Evolutionary conservation across 2,329 filamentous ascomycete genomes (phyloP), one percentile per base, ranked within the genome.

Genomic region (Curvularia sp.): DNA sequence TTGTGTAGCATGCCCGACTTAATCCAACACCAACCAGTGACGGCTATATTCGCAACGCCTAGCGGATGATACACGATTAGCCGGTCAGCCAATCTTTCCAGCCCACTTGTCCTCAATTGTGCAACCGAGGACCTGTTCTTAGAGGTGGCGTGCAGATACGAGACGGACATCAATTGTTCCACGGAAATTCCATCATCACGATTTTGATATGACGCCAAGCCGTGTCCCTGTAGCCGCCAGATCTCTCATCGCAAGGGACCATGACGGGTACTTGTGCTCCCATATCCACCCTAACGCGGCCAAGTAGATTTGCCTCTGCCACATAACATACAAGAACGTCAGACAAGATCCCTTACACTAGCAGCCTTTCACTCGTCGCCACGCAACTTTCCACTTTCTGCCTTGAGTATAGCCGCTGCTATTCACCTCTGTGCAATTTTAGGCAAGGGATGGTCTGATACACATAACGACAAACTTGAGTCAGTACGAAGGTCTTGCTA

Each of bases 31-130:
- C 25, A n/a, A 55, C 23, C 10, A 19, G 21, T 45, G 49, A 32
- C n/a, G 12, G 10, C 21, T 25, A 46, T 49, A 45, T 18, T 50
- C 36, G 43, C 49, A 49, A 23, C 43, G 13, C 34, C 42, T 28
- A 36, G 36, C 27, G 8, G 36, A 42, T 46, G 39, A 58, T 43
- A 51, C 51, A 60, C 51, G 32, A 61, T 63, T 65, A 65, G 41
- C 63, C 63, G 56, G 63, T 55, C 55, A 55, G 51, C 57, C 47
- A 55, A 51, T 54, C 48, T 52, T 18, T 46, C n/a, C n/a, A 41
- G 21, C 38, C 21, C 23, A 28, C 30, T 28, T 47, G 8, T 38
- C n/a, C n/a, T 43, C 38, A 18, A 47, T 21, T 10, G 36, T n/a
- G 42, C 19, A 15, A 32, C 41, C 41, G 23, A 43, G 41, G 23